phyloP scores from a whole-genome alignment of 805 yeast species.

The Dipodascus geniculatus region DNA sequence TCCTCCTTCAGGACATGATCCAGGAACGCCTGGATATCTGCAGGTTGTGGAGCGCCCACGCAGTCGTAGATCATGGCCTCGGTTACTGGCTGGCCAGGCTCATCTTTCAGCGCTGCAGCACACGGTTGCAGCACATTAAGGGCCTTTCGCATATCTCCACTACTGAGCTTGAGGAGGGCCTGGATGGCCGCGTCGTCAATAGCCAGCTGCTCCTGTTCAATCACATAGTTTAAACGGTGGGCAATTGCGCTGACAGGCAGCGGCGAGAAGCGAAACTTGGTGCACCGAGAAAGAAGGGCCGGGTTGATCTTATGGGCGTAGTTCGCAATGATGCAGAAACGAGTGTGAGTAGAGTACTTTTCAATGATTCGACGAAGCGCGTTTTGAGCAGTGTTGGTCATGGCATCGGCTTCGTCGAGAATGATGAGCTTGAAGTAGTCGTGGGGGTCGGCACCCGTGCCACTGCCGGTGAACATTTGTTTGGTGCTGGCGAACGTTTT shows the following conservation, averaged over 20 bases:
- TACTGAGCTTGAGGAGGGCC: constrained; percentile 60
- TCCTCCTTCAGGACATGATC: constrained; percentile 75
- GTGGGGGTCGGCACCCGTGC: constrained; percentile 20
- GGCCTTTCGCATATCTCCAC: constrained; percentile 95
- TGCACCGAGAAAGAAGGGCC: constrained; percentile 87
- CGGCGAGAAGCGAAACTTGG: constrained; percentile 88
- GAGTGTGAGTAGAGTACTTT: constrained; percentile 85
- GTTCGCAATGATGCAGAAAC: constrained; percentile 91
- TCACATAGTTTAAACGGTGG: constrained; percentile 55
- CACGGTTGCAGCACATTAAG: constrained; percentile 92
- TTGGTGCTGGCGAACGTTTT: constrained; percentile 92
- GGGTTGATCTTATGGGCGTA: constrained; percentile 94
- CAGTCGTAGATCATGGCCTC: constrained; percentile 80
- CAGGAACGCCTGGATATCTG: constrained; percentile 63
- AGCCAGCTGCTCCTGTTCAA: constrained; percentile 52
- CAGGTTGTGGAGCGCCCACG: constrained; percentile 91
- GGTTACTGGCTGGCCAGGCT: constrained; percentile 41
- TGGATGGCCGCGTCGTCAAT: constrained; percentile 47
- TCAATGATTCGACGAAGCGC: constrained; percentile 92
- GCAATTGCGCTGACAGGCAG: constrained; percentile 54
- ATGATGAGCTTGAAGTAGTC: constrained; percentile 80
- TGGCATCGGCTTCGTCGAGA: constrained; percentile 94
- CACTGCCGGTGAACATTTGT: constrained; percentile 54
- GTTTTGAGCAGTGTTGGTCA: constrained; percentile 94
- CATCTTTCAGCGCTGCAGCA: constrained; percentile 52